Evolutionary conservation across 805 yeast species (phyloP).

Genomic region (Candida sithepensis): DNA sequence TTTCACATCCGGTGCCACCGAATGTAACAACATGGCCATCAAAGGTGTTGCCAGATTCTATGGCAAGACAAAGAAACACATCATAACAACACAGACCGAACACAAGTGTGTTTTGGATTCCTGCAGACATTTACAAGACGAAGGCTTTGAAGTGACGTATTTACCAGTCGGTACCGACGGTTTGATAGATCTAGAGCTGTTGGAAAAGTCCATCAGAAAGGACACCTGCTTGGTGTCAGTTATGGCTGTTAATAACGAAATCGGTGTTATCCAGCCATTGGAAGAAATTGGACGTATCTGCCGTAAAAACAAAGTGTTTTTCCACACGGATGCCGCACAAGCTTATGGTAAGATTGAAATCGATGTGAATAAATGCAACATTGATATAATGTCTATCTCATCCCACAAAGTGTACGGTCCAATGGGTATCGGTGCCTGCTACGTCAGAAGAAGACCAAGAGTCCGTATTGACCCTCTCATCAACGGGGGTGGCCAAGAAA

Average conservation of each 20-base stretch:
- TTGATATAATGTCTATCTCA: constrained; percentile 89
- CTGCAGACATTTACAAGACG: constrained; percentile 90
- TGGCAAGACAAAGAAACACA: constrained; percentile 83
- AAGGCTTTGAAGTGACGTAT: constrained; percentile 94
- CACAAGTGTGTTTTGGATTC: constrained; percentile 99
- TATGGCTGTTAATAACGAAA: constrained; percentile 98
- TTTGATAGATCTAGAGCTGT: constrained; percentile 67
- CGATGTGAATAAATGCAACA: constrained; percentile 90
- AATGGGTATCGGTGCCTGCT: constrained; percentile 94
- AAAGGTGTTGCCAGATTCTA: constrained; percentile 97
- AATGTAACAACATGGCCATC: constrained; percentile 88
- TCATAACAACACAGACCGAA: constrained; percentile 94
- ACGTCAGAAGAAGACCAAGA: constrained; percentile 95
- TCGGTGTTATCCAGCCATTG: constrained; percentile 94
- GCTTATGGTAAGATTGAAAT: constrained; percentile 92
- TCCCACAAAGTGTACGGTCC: constrained; percentile 98
- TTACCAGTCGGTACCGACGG: constrained; percentile 83
- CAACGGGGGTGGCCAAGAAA: constrained; percentile 98
- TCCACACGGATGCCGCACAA: constrained; percentile 98
- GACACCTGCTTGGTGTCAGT: constrained; percentile 88
- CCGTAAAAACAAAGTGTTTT: constrained; percentile 81
- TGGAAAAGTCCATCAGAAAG: constrained; percentile 80
- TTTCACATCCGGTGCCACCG: constrained; percentile 98
- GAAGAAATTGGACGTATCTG: constrained; percentile 91
- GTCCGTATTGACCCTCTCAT: constrained; percentile 94